A percentile compares a stretch with the other conserved stretches of the same genome.
phyloP scores from a whole-genome alignment of 2,329 filamentous ascomycete genomes.

The Paraphoma sp. region DNA sequence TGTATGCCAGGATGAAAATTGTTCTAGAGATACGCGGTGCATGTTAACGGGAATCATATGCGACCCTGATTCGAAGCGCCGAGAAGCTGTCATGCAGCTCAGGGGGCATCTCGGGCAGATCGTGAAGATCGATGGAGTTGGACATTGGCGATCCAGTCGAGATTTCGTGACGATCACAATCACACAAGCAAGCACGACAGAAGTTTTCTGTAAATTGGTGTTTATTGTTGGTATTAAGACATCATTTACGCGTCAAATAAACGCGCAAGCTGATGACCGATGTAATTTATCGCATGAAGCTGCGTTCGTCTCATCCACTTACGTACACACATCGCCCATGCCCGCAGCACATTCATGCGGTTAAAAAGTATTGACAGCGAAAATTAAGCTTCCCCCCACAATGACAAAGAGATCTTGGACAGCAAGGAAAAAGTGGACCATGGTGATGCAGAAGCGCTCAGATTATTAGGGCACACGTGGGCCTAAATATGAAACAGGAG shows the following conservation, averaged over 20 bases:
- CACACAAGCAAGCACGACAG: background rate
- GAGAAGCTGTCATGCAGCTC: background rate
- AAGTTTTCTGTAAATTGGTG: background rate
- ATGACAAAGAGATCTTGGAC: slow-evolving; percentile 9
- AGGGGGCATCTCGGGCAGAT: background rate
- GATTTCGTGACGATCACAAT: background rate
- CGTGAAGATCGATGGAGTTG: background rate
- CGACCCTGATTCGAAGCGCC: background rate
- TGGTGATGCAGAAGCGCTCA: slow-evolving; percentile 21
- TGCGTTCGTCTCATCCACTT: slow-evolving; percentile 4
- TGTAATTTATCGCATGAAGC: slow-evolving; percentile 2
- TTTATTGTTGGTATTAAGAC: background rate
- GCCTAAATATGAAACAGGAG: slow-evolving; percentile 19
- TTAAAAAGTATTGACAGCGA: slow-evolving; percentile 31
- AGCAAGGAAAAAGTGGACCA: slow-evolving; percentile 17
- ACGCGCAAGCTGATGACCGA: background rate
- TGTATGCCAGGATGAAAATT: background rate
- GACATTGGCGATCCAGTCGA: background rate
- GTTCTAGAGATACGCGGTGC: background rate
- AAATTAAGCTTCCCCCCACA: slow-evolving; percentile 21
- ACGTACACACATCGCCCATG: background rate
- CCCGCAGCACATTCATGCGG: slow-evolving; percentile 22
- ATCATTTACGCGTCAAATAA: background rate
- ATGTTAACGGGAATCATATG: background rate
- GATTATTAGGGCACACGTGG: slow-evolving; percentile 17